Evolutionary conservation across 75 land plant species (phyloP).

Genomic region (Isoetes taiwanensis): DNA sequence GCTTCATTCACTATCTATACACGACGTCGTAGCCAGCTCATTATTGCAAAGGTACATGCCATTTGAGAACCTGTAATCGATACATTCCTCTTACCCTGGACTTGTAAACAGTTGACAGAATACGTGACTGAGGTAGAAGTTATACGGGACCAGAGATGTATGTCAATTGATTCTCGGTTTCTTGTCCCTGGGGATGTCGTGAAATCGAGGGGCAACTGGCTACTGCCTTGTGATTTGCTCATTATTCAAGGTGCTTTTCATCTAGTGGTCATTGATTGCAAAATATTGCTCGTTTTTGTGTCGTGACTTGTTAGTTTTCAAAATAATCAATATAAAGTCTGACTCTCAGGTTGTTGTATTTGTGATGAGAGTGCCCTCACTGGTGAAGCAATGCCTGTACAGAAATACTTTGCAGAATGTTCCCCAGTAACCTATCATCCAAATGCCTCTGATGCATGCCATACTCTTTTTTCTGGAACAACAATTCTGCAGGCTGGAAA

Average conservation of each 20-base stretch:
- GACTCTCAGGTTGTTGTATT: slow-evolving; percentile 23
- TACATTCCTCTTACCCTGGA: no score
- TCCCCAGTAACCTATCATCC: slow-evolving; percentile 8
- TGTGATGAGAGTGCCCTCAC: slow-evolving; percentile 33
- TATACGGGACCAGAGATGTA: slow-evolving; percentile 18
- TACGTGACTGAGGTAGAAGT: slow-evolving; percentile 21
- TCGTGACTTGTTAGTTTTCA: not conserved
- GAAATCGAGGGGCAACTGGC: slow-evolving; percentile 20
- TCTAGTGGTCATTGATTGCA: not conserved
- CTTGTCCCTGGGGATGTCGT: slow-evolving; percentile 33
- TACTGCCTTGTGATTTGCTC: slow-evolving; percentile 28
- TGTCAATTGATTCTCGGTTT: slow-evolving; percentile 10
- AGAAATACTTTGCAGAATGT: slow-evolving; percentile 24
- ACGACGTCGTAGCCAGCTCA: slow-evolving; percentile 23
- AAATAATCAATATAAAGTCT: not conserved
- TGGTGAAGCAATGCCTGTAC: slow-evolving; percentile 27
- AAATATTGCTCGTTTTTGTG: not conserved
- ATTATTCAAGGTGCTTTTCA: slow-evolving; percentile 16
- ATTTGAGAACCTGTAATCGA: no score
- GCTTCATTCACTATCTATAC: slow-evolving; percentile 32
- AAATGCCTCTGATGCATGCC: slow-evolving; percentile 18
- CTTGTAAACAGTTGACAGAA: slow-evolving; percentile 30
- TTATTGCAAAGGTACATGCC: slow-evolving; percentile 28
- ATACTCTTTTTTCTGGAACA: slow-evolving; percentile 32
- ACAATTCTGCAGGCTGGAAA: slow-evolving; percentile 28